These are phyloP conservation scores for Ophiostoma sp. DNA, from an alignment of 2,329 filamentous ascomycete genomes.

Conservation along the genomic window DNA sequence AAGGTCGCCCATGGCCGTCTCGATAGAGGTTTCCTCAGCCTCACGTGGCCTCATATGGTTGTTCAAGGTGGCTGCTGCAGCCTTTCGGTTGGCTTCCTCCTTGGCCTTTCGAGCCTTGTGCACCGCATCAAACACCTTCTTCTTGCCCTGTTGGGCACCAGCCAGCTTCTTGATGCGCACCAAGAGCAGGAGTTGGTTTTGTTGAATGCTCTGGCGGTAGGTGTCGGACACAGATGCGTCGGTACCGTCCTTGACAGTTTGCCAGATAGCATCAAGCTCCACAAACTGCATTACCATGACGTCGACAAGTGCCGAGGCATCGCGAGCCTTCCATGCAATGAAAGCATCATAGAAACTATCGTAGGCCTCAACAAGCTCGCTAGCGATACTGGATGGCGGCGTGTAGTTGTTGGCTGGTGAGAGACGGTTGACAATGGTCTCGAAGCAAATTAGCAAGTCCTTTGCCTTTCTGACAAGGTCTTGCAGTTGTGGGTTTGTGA, in stretches of 20 bases:
- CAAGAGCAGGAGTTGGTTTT: conserved; percentile 77
- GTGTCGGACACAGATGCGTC: conserved; percentile 71
- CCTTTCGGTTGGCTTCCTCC: conserved; percentile 57
- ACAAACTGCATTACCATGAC: conserved; percentile 87
- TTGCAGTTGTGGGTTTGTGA: conserved; percentile 63
- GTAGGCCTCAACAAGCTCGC: conserved; percentile 67
- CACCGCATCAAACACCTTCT: conserved; percentile 73
- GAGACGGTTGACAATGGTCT: conserved; percentile 68
- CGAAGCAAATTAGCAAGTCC: conserved; percentile 75
- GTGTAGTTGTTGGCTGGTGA: conserved; percentile 67
- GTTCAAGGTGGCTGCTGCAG: conserved; percentile 39
- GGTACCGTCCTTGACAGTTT: conserved; percentile 76
- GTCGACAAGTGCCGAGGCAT: conserved; percentile 74
- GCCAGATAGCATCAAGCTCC: conserved; percentile 79
- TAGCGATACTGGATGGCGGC: conserved; percentile 61
- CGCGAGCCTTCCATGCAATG: conserved; percentile 79
- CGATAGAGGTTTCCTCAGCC: conserved; percentile 48
- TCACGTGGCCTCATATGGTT: conserved; percentile 72
- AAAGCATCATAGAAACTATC: conserved; percentile 76
- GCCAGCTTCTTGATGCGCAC: conserved; percentile 78
- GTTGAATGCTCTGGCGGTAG: conserved; percentile 77
- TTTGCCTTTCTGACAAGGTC: conserved; percentile 76
- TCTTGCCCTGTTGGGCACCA: conserved; percentile 68
- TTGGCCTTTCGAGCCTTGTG: conserved; percentile 67
- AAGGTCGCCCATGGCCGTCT: conserved; percentile 44